Base-by-base conservation (phyloP, 176 grass and related monocot genomes). In the Saccharum officinarum region DNA sequence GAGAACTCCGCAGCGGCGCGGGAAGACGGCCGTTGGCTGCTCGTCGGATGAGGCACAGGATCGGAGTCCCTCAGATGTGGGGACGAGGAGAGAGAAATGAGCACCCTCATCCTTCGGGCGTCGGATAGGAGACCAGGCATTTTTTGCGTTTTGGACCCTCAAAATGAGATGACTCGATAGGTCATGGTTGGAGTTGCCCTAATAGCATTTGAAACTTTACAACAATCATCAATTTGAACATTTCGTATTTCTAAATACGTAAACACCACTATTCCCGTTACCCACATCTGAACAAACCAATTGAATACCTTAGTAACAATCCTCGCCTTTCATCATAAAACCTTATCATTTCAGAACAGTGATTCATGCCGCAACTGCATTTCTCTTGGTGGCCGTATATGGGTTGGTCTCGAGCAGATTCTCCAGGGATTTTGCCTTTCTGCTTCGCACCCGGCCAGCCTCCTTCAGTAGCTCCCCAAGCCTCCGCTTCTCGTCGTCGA, bases 401-500 rank as follows among this genome's bases (percentile, higher is more conserved):
- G 89, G 83, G 72, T 94, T 98, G 73, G 86, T 88, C 81, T 94
- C 97, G 23, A 99, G 89, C 5, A 99, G 90, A 77, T 87, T 94
- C 34, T 92, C 92, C 71, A 99, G 83, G 40, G 92, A 94, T 59
- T 80, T 96, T 0, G 92, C 77, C 91, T 97, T 94, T 77, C 94
- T 86, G 90, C 88, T 96, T 79, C 97, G 91, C 37, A 89, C 92
- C 52, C 97, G 88, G 33, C 97, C 97, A n/a, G 94, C 92, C 86
- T 94, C 97, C 89, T 94, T 99, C 65, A 99, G 70, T 25, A 99
- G 72, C 81, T 92, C 93, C 3, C 86, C 86, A 40, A 99, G 85
- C 83, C 97, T 93, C 52, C 90, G 90, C 82, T 97, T 99, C 89
- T 99, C 97, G 4, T 99, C 97, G 12, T 87, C 88, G 1, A 99